Evolutionary conservation across 495 filamentous ascomycete species (phyloP).

Genomic region (Penicillium bovifimosum): DNA sequence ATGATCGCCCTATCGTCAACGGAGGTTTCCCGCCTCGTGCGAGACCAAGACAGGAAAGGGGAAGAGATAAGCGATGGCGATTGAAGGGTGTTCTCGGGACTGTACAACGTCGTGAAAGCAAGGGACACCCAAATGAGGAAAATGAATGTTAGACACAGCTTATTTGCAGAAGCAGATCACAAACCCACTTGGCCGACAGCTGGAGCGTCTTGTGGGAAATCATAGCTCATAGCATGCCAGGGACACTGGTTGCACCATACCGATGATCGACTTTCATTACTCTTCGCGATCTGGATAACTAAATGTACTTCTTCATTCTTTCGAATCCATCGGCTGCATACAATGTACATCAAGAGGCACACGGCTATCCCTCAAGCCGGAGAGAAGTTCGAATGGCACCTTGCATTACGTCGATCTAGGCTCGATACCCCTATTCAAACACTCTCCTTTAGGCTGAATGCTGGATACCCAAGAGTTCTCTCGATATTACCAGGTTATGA

Average conservation of each 20-base stretch:
- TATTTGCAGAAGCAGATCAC: constrained; percentile 17
- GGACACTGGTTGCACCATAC: not conserved
- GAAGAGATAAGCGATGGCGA: constrained; percentile 7
- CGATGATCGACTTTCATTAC: not conserved
- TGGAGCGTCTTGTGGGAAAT: constrained; percentile 4
- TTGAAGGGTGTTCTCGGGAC: constrained; percentile 2
- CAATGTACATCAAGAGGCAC: no score
- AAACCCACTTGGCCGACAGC: constrained; percentile 8
- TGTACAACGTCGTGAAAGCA: constrained; percentile 21
- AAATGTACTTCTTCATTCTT: not conserved
- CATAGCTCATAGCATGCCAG: constrained; percentile 14
- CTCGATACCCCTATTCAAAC: constrained; percentile 9
- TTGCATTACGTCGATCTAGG: constrained; percentile 14
- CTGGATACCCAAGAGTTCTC: no score
- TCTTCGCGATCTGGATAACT: not conserved
- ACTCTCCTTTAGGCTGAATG: not conserved
- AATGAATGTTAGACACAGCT: constrained; percentile 14
- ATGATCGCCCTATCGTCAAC: not conserved
- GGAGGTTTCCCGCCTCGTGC: constrained; percentile 1
- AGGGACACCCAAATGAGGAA: constrained; percentile 16
- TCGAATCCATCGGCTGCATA: not conserved
- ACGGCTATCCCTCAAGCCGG: not conserved
- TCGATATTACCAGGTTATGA: not conserved
- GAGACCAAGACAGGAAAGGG: not conserved
- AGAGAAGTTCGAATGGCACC: not conserved